These are phyloP conservation scores for Rhizophagus prolifer DNA, from an alignment of 192 early-diverging fungal species.

Conservation along the genomic window DNA sequence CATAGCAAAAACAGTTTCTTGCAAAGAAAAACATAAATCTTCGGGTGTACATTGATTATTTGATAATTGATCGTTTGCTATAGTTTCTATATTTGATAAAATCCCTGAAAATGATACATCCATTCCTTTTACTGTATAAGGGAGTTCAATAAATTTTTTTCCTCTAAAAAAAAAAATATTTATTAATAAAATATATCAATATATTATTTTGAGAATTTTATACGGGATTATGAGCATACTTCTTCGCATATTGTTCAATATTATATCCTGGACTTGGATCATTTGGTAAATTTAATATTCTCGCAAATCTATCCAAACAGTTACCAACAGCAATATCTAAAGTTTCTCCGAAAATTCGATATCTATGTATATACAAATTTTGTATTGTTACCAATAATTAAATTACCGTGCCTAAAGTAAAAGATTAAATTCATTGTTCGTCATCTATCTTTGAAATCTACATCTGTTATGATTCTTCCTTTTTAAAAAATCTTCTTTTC, in stretches of 20 bases:
- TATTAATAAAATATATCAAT: neutral
- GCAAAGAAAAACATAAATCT: slow-evolving; percentile 96
- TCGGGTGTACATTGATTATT: slow-evolving; percentile 63
- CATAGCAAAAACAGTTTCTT: slow-evolving; percentile 99
- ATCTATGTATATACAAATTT: slow-evolving; percentile 37
- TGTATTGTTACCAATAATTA: too few species aligned
- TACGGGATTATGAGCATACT: slow-evolving; percentile 40
- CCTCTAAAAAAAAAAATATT: slow-evolving; percentile 55
- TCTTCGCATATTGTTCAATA: slow-evolving; percentile 93
- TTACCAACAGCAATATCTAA: slow-evolving; percentile 99
- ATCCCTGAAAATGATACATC: slow-evolving; percentile 98
- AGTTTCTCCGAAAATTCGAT: slow-evolving; percentile 98
- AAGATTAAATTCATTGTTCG: too few species aligned
- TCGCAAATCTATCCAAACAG: slow-evolving; percentile 96
- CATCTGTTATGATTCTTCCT: neutral
- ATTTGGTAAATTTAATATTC: slow-evolving; percentile 89
- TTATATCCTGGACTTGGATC: slow-evolving; percentile 98
- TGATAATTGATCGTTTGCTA: slow-evolving; percentile 61
- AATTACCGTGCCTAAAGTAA: too few species aligned
- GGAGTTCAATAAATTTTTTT: slow-evolving; percentile 80
- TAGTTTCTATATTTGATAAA: slow-evolving; percentile 81
- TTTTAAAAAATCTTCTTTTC: too few species aligned
- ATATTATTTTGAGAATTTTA: too few species aligned
- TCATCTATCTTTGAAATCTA: too few species aligned
- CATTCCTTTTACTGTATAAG: slow-evolving; percentile 99